Evolutionary conservation across 345 rosid genomes (phyloP).

Genomic region (Bruguiera sexangula): DNA sequence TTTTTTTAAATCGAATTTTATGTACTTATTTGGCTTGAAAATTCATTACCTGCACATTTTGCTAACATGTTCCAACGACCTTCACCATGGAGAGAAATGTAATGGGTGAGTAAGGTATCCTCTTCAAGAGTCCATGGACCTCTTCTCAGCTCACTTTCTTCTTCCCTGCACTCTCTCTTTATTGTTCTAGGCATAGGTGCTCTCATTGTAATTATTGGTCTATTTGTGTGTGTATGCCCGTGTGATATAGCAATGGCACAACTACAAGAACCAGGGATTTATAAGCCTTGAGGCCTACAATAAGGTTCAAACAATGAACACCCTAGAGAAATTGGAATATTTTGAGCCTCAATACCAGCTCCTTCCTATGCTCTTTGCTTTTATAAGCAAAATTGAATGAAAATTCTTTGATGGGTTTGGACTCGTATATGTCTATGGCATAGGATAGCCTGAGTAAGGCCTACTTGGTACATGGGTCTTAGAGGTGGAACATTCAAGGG

Average conservation of each 20-base stretch:
- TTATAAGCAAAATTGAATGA: conserved; percentile 23
- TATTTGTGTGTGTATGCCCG: not conserved
- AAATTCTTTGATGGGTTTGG: not conserved
- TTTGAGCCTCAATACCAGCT: not conserved
- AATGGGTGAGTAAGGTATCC: conserved; percentile 79
- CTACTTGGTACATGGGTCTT: no score
- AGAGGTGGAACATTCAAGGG: conserved; percentile 38
- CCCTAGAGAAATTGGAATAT: not conserved
- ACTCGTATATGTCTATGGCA: not conserved
- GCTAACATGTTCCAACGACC: conserved; percentile 96
- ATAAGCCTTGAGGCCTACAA: conserved; percentile 2
- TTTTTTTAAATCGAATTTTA: no score
- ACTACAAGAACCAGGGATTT: not conserved
- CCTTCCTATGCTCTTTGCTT: conserved; percentile 13
- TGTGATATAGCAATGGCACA: not conserved
- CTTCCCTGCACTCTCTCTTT: conserved; percentile 34
- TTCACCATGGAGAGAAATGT: conserved; percentile 81
- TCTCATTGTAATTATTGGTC: conserved; percentile 7
- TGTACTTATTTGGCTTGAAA: not conserved
- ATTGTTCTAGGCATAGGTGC: conserved; percentile 12
- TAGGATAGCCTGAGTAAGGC: not conserved
- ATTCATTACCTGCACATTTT: conserved; percentile 67
- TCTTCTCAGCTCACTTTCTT: conserved; percentile 62
- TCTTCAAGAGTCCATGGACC: conserved; percentile 99
- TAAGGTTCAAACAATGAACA: not conserved